Base-by-base conservation (phyloP, 371 early-diverging fungal genomes). In the Amoeboaphelidium protococcarum region DNA sequence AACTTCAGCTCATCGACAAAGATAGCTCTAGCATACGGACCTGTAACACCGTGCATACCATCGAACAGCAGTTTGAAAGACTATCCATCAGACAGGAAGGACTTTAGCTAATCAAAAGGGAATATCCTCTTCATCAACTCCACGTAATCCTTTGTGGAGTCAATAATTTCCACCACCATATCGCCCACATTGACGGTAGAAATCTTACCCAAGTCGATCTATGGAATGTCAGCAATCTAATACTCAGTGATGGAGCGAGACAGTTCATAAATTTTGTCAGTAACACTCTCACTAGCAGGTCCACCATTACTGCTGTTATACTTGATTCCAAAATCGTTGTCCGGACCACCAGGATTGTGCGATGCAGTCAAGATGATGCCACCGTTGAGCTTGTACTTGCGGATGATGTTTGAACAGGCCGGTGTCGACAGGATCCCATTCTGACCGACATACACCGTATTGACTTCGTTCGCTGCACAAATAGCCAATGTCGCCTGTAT, bases 271-370 rank as follows among this genome's bases (percentile, higher is more conserved):
- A 95, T 91, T 51, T 67, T 67, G 57, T 95, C 72, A 13, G 95
- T 95, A 42, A 95, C 73, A 25, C 61, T 58, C 61, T 95, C 95
- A 21, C 90, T 89, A 27, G 95, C 95, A 24, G 95, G 91, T 62
- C 78, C 95, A 53, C 95, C 95, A 61, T 88, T 95, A 63, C 73
- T 66, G 47, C 74, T 73, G 65, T 95, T 95, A 67, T 80, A 92
- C 63, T 95, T 95, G 64, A 95, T 88, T 50, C 95, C 95, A 67
- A 95, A 95, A 61, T 95, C 95, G 55, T 82, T 78, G 10, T 86
- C 76, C 40, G 90, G 91, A 47, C 95, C 95, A 50, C 95, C 95
- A 25, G 95, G 92, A 67, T 95, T 95, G 67, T 95, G 95, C 27
- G 86, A 85, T 10, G 95, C 95, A 24, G 91, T 90, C 54, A 94